Percentiles rank a stretch among this genome's conserved stretches.
phyloP scores from a whole-genome alignment of 345 rosid species.

The Anastatica hierochuntica region DNA sequence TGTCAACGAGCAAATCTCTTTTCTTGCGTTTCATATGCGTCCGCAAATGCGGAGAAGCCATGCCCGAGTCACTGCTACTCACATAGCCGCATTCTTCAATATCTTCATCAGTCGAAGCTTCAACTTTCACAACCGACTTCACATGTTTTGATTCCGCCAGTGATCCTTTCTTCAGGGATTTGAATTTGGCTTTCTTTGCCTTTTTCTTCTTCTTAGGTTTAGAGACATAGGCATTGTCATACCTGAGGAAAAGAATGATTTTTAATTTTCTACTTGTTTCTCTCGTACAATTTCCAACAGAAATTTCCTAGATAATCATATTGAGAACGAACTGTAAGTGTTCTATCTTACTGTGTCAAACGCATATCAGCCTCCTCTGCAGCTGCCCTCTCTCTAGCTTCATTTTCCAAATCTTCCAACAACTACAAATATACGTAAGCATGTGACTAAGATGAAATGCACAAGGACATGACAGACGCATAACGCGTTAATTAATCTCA shows the following conservation, averaged over 20 bases:
- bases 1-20: constrained; percentile 33
- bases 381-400: constrained; percentile 77
- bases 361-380: constrained; percentile 41
- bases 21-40: constrained; percentile 56
- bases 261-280: background rate
- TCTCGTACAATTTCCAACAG: background rate
- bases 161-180: constrained; percentile 83
- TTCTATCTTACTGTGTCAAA: constrained; percentile 61
- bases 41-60: constrained; percentile 34
- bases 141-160: constrained; percentile 45
- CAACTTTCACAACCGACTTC: constrained; percentile 41
- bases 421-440: constrained; percentile 40
- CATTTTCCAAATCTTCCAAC: constrained; percentile 88
- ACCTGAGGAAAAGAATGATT: constrained; percentile 35
- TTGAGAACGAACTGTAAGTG: constrained; percentile 9
- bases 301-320: constrained; percentile 7
- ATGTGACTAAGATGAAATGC: constrained; percentile 10
- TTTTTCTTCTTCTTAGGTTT: constrained; percentile 84
- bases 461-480: constrained; percentile 1
- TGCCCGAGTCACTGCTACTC: constrained; percentile 46
- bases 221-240: constrained; percentile 34
- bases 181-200: constrained; percentile 82
- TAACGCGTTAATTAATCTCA: constrained; percentile 23
- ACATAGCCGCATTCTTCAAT: constrained; percentile 40
- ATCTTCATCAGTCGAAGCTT: constrained; percentile 30